phyloP scores from a whole-genome alignment of 345 rosid species.

The Moricandia arvensis region DNA sequence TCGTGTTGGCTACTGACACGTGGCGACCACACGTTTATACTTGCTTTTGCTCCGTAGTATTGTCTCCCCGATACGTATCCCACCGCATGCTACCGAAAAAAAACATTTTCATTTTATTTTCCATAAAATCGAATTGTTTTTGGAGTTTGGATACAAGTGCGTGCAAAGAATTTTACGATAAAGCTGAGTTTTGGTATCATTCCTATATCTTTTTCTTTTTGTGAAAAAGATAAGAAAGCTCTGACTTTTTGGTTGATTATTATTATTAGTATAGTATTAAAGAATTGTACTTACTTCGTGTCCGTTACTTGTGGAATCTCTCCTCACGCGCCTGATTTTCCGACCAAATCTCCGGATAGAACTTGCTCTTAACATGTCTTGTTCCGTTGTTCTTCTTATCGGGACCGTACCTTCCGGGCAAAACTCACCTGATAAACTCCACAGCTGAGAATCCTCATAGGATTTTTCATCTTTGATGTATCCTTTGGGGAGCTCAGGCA shows the following conservation, averaged over 20 bases:
- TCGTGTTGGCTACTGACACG: conserved; percentile 72
- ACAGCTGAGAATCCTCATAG: conserved; percentile 59
- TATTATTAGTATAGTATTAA: background rate
- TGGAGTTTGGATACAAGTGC: conserved; percentile 12
- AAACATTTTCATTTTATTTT: background rate
- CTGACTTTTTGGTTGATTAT: conserved; percentile 20
- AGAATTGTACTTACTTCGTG: conserved; percentile 67
- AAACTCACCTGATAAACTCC: conserved; percentile 73
- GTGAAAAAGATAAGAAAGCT: background rate
- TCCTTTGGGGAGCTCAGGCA: conserved; percentile 66
- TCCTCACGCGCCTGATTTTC: conserved; percentile 60
- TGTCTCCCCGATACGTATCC: conserved; percentile 82
- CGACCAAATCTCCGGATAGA: conserved; percentile 66
- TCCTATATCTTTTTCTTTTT: conserved; percentile 25
- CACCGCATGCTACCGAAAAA: conserved; percentile 80
- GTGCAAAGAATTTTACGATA: conserved; percentile 32
- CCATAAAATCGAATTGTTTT: conserved; percentile 5
- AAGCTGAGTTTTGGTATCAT: conserved; percentile 41
- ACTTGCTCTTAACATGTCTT: conserved; percentile 79
- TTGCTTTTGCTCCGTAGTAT: conserved; percentile 95
- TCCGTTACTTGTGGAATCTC: conserved; percentile 79
- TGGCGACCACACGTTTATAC: conserved; percentile 96
- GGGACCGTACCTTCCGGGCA: conserved; percentile 96
- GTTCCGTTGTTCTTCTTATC: conserved; percentile 83
- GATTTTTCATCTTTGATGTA: conserved; percentile 31